A percentile compares a stretch with the other conserved stretches of the same genome.
Conservation (phyloP, 148 eudicot species). For the Vaccinium macrocarpon region DNA sequence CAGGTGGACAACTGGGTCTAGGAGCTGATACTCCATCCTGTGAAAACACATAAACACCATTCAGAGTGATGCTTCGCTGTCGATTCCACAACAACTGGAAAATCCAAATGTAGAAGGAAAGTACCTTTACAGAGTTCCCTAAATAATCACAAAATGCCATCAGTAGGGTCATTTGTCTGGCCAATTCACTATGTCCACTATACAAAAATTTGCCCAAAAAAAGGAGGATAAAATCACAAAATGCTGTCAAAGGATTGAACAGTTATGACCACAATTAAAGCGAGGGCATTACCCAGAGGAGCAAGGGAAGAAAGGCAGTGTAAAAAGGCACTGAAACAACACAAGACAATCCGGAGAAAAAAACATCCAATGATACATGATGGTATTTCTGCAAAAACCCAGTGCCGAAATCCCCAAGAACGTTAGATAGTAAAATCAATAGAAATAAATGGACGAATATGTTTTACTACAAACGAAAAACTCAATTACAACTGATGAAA, state of each 20-base stretch:
- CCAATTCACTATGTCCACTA: slow-evolving; percentile 95
- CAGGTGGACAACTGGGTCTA: slow-evolving; percentile 86
- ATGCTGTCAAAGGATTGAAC: slow-evolving; percentile 2
- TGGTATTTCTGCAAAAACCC: slow-evolving; percentile 67
- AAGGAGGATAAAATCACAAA: background rate
- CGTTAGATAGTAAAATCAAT: background rate
- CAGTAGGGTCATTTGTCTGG: slow-evolving; percentile 91
- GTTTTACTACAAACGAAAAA: background rate
- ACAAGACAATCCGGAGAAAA: slow-evolving; percentile 73
- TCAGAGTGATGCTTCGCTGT: background rate
- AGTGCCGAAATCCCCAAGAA: slow-evolving; percentile 5
- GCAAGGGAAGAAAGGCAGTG: slow-evolving; percentile 90
- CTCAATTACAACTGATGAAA: slow-evolving; percentile 7
- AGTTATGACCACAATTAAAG: background rate
- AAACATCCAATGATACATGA: slow-evolving; percentile 57
- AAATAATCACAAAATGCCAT: slow-evolving; percentile 86
- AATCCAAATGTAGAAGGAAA: background rate
- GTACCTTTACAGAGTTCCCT: slow-evolving; percentile 90
- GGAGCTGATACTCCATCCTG: slow-evolving; percentile 98
- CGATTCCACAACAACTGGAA: slow-evolving; percentile 28
- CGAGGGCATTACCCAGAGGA: slow-evolving; percentile 76
- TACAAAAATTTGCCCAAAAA: slow-evolving; percentile 27
- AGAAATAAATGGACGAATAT: background rate
- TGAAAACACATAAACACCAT: slow-evolving; percentile 1
- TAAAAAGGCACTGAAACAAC: slow-evolving; percentile 97